Conservation (phyloP, 257 asterid genomes). For the Agastache rugosa region DNA sequence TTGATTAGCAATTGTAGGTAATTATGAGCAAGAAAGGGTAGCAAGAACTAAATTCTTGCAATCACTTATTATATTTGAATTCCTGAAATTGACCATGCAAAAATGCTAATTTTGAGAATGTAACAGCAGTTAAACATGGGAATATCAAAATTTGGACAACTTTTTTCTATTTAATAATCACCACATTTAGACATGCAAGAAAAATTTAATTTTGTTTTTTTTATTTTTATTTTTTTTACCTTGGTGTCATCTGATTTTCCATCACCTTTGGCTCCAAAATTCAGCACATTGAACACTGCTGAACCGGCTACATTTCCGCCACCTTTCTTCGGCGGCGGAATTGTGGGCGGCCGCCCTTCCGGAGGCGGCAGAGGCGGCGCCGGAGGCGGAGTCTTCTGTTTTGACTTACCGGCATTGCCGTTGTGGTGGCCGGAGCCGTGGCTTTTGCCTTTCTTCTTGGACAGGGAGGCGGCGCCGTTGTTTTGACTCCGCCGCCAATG, state of each 20-base stretch:
- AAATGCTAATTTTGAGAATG: slow-evolving; percentile 2
- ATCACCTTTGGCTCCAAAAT: slow-evolving; percentile 89
- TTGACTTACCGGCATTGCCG: slow-evolving; percentile 56
- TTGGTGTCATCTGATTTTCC: slow-evolving; percentile 85
- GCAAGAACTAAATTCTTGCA: no score
- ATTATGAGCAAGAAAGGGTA: no score
- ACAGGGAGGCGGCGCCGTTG: slow-evolving; percentile 37
- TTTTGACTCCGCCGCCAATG: slow-evolving; percentile 58
- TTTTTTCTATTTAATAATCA: no score
- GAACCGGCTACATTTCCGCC: slow-evolving; percentile 40
- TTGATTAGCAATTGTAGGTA: not conserved
- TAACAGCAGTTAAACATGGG: not conserved
- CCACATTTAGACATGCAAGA: slow-evolving; percentile 25
- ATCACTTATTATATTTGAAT: not conserved
- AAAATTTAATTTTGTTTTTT: not conserved
- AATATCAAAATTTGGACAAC: not conserved
- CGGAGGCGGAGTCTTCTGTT: slow-evolving; percentile 48
- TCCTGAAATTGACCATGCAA: slow-evolving; percentile 1
- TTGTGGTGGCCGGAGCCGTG: slow-evolving; percentile 50
- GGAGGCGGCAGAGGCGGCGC: slow-evolving; percentile 39
- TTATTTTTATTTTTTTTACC: slow-evolving; percentile 53
- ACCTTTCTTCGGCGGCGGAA: slow-evolving; percentile 44
- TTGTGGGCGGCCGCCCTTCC: slow-evolving; percentile 1
- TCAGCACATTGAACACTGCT: slow-evolving; percentile 58
- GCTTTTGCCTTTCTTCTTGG: slow-evolving; percentile 62